Percentiles rank a stretch among this genome's conserved stretches.
phyloP scores from a whole-genome alignment of 192 early-diverging fungal species.

The Umbelopsis isabellina region DNA sequence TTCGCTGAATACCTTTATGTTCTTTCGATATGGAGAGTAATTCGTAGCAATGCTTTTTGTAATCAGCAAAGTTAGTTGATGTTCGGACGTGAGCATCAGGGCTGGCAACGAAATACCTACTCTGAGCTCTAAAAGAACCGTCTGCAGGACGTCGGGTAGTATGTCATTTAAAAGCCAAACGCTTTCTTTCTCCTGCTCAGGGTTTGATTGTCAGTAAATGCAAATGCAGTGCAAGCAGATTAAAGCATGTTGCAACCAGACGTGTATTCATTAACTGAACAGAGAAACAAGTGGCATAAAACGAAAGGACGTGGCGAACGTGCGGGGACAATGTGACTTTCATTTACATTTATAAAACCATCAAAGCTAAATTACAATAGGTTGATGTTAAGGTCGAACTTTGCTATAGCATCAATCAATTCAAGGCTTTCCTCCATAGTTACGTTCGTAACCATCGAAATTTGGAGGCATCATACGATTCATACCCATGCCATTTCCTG shows the following conservation, averaged over 20 bases:
- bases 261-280: neutral
- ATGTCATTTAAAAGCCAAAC: slow-evolving; percentile 31
- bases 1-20: slow-evolving; percentile 20
- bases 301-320: neutral
- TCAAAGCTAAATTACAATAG: neutral
- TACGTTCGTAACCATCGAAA: slow-evolving; percentile 2
- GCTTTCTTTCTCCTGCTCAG: slow-evolving; percentile 22
- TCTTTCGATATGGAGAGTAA: slow-evolving; percentile 7
- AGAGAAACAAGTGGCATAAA: no score
- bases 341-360: neutral
- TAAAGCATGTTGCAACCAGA: slow-evolving; percentile 1
- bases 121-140: slow-evolving; percentile 23
- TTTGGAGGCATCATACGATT: slow-evolving; percentile 12
- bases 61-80: neutral
- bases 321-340: neutral
- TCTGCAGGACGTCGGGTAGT: slow-evolving; percentile 27
- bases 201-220: neutral
- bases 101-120: slow-evolving; percentile 6
- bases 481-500: slow-evolving; percentile 15
- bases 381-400: neutral
- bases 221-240: neutral
- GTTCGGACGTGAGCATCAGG: neutral
- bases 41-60: neutral
- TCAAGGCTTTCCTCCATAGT: slow-evolving; percentile 2
- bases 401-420: neutral